These are phyloP conservation scores for Glycine soja DNA, from an alignment of 306 rosid genomes.

Conservation along the genomic window DNA sequence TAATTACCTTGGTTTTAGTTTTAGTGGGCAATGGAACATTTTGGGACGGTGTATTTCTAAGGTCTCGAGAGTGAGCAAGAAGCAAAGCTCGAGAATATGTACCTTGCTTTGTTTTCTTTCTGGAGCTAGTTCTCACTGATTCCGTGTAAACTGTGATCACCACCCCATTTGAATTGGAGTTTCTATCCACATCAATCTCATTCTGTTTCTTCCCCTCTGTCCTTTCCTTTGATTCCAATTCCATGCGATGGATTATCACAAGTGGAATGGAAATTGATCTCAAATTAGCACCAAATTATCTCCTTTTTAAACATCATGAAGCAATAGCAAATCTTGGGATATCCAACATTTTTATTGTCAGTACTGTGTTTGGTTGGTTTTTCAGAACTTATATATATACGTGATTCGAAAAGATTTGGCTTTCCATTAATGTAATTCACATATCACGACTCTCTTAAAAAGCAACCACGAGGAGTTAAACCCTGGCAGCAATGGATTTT, in stretches of 20 bases:
- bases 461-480: background rate
- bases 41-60: too few relatives aligned
- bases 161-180: too few relatives aligned
- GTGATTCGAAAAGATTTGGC: background rate
- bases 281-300: background rate
- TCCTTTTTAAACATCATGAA: background rate
- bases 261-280: too few relatives aligned
- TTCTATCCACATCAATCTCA: too few relatives aligned
- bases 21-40: constrained; percentile 20
- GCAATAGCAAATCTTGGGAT: background rate
- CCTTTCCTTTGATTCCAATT: constrained; percentile 13
- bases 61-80: too few relatives aligned
- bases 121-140: too few relatives aligned
- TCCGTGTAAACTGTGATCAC: too few relatives aligned
- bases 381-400: too few relatives aligned
- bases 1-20: constrained; percentile 51
- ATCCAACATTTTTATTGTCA: constrained; percentile 11
- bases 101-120: too few relatives aligned
- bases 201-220: background rate
- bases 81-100: too few relatives aligned
- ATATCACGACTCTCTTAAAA: background rate
- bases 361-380: background rate
- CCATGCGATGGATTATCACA: too few relatives aligned
- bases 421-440: background rate
- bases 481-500: background rate